Evolutionary conservation across 2,329 filamentous ascomycete genomes (phyloP).

Genomic region (Macrophomina tecta): DNA sequence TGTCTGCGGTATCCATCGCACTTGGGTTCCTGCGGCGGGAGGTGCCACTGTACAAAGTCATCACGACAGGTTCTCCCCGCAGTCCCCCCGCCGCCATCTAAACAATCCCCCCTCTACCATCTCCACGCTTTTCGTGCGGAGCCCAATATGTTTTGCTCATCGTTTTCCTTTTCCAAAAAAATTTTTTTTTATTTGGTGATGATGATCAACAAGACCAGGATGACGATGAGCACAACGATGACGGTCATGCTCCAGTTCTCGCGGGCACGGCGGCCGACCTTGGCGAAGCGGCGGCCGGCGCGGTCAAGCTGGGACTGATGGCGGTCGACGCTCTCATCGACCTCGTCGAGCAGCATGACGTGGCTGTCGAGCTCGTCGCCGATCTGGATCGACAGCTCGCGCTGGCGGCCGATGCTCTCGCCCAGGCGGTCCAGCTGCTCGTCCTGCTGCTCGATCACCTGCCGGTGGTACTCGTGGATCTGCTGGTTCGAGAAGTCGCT

Average conservation of each 20-base stretch:
- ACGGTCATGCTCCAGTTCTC: conserved; percentile 91
- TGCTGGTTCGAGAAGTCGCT: conserved; percentile 76
- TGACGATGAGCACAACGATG: conserved; percentile 76
- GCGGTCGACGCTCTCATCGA: conserved; percentile 81
- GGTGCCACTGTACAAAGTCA: not conserved
- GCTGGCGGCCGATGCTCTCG: conserved; percentile 84
- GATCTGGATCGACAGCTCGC: conserved; percentile 93
- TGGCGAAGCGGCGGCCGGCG: conserved; percentile 73
- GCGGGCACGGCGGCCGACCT: conserved; percentile 73
- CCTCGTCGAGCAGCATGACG: conserved; percentile 85
- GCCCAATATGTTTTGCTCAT: not conserved
- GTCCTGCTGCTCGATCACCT: conserved; percentile 86
- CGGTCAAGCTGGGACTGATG: conserved; percentile 78
- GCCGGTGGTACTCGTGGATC: conserved; percentile 82
- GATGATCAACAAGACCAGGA: conserved; percentile 81
- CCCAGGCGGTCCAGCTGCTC: conserved; percentile 88
- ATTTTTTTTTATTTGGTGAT: conserved; percentile 68
- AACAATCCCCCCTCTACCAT: not conserved
- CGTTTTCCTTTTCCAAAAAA: not conserved
- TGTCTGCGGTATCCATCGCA: conserved; percentile 8
- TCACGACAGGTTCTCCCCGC: not conserved
- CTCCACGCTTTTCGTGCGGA: not conserved
- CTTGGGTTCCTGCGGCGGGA: not conserved
- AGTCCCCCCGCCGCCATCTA: not conserved
- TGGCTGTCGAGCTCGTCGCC: conserved; percentile 94